Conservation (phyloP, 1,284 basidiomycete genomes). For the Ceratobasidium sp. region DNA sequence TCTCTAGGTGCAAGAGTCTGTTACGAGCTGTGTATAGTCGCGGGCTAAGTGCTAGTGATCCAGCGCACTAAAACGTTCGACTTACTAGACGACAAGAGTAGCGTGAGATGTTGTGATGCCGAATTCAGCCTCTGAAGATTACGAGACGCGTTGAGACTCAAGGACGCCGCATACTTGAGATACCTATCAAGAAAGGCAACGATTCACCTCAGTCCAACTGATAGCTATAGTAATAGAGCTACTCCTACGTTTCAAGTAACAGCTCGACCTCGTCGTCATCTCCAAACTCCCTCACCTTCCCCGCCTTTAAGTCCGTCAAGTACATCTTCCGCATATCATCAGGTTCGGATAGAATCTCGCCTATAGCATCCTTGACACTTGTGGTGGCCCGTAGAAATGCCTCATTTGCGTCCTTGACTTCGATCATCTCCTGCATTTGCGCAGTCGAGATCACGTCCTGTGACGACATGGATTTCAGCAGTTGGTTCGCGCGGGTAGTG, state of each 20-base stretch:
- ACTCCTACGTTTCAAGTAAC: slow-evolving; percentile 44
- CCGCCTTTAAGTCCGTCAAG: slow-evolving; percentile 35
- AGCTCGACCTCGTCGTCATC: slow-evolving; percentile 47
- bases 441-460: slow-evolving; percentile 46
- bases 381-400: slow-evolving; percentile 44
- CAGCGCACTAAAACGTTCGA: neutral
- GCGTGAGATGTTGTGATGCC: slow-evolving; percentile 46
- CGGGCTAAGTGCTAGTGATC: neutral
- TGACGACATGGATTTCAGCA: slow-evolving; percentile 46
- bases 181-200: slow-evolving; percentile 25
- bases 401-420: slow-evolving; percentile 47
- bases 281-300: slow-evolving; percentile 28
- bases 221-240: too few species aligned
- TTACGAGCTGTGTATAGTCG: slow-evolving; percentile 35
- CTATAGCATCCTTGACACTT: slow-evolving; percentile 43
- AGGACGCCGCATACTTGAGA: slow-evolving; percentile 43
- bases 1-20: slow-evolving; percentile 47
- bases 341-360: slow-evolving; percentile 44
- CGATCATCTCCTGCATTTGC: slow-evolving; percentile 47
- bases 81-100: slow-evolving; percentile 47
- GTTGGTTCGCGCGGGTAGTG: slow-evolving; percentile 39
- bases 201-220: neutral
- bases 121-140: slow-evolving; percentile 45
- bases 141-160: slow-evolving; percentile 43
- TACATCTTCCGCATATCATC: slow-evolving; percentile 48